Evolutionary conservation across 768 basidiomycete species (phyloP).

Genomic region (Xerocomellus chrysenteron): DNA sequence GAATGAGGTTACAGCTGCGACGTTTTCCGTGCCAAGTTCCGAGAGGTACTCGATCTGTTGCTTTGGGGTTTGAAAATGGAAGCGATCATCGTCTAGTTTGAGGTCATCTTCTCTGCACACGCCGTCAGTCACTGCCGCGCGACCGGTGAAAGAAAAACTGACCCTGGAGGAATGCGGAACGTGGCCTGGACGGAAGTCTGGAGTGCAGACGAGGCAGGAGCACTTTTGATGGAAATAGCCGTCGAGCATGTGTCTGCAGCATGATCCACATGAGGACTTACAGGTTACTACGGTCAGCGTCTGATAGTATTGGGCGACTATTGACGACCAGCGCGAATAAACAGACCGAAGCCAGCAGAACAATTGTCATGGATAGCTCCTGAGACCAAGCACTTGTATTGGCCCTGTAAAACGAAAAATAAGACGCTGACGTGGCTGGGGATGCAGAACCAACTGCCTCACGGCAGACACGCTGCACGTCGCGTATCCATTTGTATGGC

Average conservation of each 20-base stretch:
- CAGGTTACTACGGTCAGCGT: conserved; percentile 26
- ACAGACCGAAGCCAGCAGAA: conserved; percentile 38
- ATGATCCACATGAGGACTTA: conserved; percentile 22
- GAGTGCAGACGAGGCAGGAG: conserved; percentile 18
- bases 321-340: conserved; percentile 46
- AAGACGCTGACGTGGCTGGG: conserved; percentile 6
- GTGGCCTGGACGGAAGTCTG: conserved; percentile 36
- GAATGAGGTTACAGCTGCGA: conserved; percentile 32
- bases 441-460: conserved; percentile 26
- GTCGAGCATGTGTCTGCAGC: conserved; percentile 14
- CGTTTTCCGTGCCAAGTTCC: conserved; percentile 24
- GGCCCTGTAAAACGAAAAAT: conserved; percentile 1
- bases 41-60: conserved; percentile 33
- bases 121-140: conserved; percentile 13
- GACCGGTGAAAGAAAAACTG: conserved; percentile 20
- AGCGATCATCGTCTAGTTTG: conserved; percentile 24
- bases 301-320: conserved; percentile 37
- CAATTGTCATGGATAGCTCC: conserved; percentile 34
- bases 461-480: conserved; percentile 18
- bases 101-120: conserved; percentile 18
- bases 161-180: conserved; percentile 39
- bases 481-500: conserved; percentile 25
- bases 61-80: conserved; percentile 32
- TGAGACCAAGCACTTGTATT: not conserved
- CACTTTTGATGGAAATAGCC: conserved; percentile 12